Evolutionary conservation across 139 green algal genomes (phyloP), one percentile per base, ranked within the genome.

Genomic region (Chlamydomonas sp.): DNA sequence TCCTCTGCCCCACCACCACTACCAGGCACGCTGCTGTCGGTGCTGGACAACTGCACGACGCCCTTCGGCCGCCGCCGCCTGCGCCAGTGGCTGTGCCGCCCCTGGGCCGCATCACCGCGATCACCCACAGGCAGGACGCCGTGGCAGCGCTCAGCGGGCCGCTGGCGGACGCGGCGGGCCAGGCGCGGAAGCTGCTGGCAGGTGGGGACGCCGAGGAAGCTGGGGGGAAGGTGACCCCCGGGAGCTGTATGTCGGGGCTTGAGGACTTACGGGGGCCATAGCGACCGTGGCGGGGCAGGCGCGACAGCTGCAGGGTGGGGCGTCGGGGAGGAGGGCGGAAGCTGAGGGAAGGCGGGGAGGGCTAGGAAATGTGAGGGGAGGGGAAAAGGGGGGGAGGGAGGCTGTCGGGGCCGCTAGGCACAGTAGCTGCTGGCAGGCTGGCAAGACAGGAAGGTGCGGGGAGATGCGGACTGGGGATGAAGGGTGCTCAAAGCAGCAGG

Each of bases 41-140:
- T 95, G n/a, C 80, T 99, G 72, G 96, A 99, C 92, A 93, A 97
- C 88, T 98, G 96, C 90, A 91, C 89, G 8, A 99, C 96, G 5
- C 94, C 95, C 68, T 96, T 96, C 63, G 98, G 98, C n/a, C 90
- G 95, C 14, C 94, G 97, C 31, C 90, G 96, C 77, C 95, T 99
- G 79, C 93, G 96, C 57, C 75, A 91, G 63, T 99, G 98, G 98
- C 93, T 99, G 16, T 95, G 92, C 80, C 94, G 96, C 8, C 98
- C 61, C 94, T 99, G 77, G 89, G 79, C 60, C 78, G 89, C 14
- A 78, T 92, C 0, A 61, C 59, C 1, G 95, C 96, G 87, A 99
- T 99, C 80, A 61, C 9, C 4, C 89, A 71, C 15, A 89, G 98
- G 4, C 96, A 98, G 91, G 93, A 97, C 66, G 84, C 69, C 0